These are phyloP conservation scores for Aspergillus mulundensis DNA, from an alignment of 495 filamentous ascomycete genomes.

Conservation along the genomic window DNA sequence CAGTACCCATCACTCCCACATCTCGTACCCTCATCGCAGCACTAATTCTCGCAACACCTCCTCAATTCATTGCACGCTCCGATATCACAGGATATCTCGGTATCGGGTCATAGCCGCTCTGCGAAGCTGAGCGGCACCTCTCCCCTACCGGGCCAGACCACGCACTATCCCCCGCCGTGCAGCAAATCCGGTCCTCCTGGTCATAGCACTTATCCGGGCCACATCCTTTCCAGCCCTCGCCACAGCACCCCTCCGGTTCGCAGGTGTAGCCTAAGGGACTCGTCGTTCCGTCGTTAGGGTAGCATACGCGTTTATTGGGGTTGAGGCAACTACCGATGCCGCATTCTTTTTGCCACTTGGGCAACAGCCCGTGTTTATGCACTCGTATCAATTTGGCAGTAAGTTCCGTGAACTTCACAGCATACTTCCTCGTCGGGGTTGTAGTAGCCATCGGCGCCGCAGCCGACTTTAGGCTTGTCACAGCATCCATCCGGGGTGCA, in stretches of 20 bases:
- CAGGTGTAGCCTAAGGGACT: not conserved
- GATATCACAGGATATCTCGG: not conserved
- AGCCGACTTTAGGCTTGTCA: not conserved
- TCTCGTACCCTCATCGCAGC: not conserved
- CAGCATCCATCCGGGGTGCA: not conserved
- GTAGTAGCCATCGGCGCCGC: conserved; percentile 2
- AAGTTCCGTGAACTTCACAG: not conserved
- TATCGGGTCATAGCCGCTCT: not conserved
- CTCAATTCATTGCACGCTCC: not conserved
- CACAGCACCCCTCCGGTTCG: not conserved
- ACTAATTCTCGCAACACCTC: not conserved
- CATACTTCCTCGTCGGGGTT: not conserved
- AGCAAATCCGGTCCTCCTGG: not conserved
- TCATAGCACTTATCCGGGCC: not conserved
- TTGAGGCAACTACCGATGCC: not conserved
- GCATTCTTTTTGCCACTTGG: not conserved
- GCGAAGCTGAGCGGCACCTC: not conserved
- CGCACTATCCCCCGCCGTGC: not conserved
- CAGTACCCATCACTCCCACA: conserved; percentile 1
- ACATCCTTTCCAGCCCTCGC: not conserved
- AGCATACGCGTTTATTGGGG: not conserved
- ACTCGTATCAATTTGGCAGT: not conserved
- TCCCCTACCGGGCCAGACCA: not conserved
- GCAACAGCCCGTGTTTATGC: not conserved
- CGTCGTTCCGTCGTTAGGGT: not conserved